phyloP scores from a whole-genome alignment of 345 rosid genomes.

The Microthlaspi erraticum region DNA sequence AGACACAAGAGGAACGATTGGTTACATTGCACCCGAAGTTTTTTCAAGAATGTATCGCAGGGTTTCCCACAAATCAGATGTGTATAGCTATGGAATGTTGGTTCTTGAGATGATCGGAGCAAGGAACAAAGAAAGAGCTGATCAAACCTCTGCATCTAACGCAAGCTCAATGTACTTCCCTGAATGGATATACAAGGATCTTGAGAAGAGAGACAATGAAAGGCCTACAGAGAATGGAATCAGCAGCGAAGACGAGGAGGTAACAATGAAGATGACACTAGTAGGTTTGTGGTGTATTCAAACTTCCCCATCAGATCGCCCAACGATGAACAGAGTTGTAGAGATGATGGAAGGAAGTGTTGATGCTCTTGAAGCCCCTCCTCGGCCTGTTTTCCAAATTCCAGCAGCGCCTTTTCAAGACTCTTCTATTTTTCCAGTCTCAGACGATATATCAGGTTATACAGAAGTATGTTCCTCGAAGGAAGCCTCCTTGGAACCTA shows the following conservation, averaged over 20 bases:
- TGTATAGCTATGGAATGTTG: constrained; percentile 60
- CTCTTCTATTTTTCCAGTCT: too few species aligned
- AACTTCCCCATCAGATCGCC: constrained; percentile 17
- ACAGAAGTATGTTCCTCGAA: too few species aligned
- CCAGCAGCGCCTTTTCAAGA: neutral
- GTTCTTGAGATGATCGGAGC: constrained; percentile 52
- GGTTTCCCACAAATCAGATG: constrained; percentile 53
- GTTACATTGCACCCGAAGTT: constrained; percentile 59
- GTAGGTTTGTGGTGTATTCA: constrained; percentile 50
- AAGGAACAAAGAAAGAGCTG: too few species aligned
- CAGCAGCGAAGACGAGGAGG: constrained; percentile 17
- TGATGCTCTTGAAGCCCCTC: constrained; percentile 29
- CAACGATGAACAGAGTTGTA: constrained; percentile 35
- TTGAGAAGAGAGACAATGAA: constrained; percentile 31
- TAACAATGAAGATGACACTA: constrained; percentile 36
- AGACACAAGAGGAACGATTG: constrained; percentile 50
- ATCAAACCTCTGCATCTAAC: too few species aligned
- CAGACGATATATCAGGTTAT: too few species aligned
- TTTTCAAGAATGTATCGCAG: constrained; percentile 43
- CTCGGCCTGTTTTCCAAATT: neutral
- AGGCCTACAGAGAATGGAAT: constrained; percentile 4
- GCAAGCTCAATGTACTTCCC: constrained; percentile 52
- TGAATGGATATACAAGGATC: constrained; percentile 39
- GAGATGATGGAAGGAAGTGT: constrained; percentile 46
- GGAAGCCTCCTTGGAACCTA: too few species aligned